Base-by-base conservation (phyloP, 2,329 filamentous ascomycete genomes). In the Calycina marina region DNA sequence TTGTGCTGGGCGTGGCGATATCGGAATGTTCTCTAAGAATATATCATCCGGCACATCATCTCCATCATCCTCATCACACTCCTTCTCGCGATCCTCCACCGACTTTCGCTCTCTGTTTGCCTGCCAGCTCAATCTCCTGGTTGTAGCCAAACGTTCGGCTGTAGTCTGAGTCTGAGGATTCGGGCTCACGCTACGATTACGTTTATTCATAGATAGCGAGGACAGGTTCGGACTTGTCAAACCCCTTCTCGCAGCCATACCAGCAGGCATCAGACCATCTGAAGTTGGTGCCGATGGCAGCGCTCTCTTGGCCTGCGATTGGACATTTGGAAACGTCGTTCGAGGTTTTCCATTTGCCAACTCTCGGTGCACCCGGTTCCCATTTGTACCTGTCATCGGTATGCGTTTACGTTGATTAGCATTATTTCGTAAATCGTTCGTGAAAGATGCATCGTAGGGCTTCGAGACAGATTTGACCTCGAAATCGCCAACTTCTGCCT, bases 11-110 rank as follows among this genome's bases (percentile, higher is more conserved):
- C 73, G 64, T n/a, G 82, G 82, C 0, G 81, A 86, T 28, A 90
- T 72, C 4, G 82, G 82, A 2, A 90, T 76, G 42, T 90, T 90
- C 56, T 83, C 80, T 28, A 90, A 67, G 32, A 85, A 67, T 14
- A 81, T 68, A 33, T 82, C 80, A 15, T 86, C 80, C 0, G 82
- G 82, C 17, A 90, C 76, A 40, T 82, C 72, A 47, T 85, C 79
- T 33, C 72, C 75, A 33, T 85, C 77, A 43, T 86, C 78, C 31
- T 77, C 72, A 44, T 83, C 74, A 39, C 69, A 86, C 49, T 88
- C 81, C 34, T 71, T 69, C 51, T 90, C 82, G 32, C 84, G 61
- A 46, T 86, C 72, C 38, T 74, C 58, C 1, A 70, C 63, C 0
- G 76, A 72, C 53, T 84, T 88, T 36, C 76, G 65, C 25, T 71